Conservation (phyloP, 2,329 filamentous ascomycete genomes). For the Aureobasidium vineae region DNA sequence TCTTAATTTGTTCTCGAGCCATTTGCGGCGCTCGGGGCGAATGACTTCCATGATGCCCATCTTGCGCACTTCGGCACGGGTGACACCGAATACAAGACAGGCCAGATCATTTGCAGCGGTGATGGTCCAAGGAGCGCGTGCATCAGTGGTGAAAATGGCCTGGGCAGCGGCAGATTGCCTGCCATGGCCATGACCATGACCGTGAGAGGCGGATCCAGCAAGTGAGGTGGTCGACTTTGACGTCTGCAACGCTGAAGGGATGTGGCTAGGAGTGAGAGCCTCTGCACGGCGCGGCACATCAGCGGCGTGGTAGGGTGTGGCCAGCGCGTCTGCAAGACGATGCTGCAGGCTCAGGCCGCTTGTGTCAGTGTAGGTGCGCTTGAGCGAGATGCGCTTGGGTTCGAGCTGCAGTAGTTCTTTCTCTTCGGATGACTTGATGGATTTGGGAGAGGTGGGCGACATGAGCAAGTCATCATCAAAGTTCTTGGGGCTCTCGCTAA, state of each 20-base stretch:
- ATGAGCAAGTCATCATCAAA: conserved; percentile 13
- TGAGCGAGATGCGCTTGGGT: conserved; percentile 51
- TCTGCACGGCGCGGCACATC: conserved; percentile 41
- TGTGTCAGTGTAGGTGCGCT: conserved; percentile 85
- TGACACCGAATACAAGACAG: conserved; percentile 97
- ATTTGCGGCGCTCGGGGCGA: conserved; percentile 79
- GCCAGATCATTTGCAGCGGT: conserved; percentile 94
- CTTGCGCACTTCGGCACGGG: conserved; percentile 89
- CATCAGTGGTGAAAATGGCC: conserved; percentile 96
- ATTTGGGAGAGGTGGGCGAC: conserved; percentile 11
- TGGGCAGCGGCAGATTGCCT: conserved; percentile 89
- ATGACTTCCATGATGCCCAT: conserved; percentile 95
- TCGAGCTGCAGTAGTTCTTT: conserved; percentile 11
- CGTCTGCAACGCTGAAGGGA: conserved; percentile 36
- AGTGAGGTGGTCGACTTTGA: conserved; percentile 38
- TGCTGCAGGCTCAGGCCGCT: conserved; percentile 71
- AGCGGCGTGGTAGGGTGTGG: conserved; percentile 70
- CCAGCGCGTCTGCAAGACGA: conserved; percentile 79
- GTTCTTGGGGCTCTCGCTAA: conserved; percentile 44
- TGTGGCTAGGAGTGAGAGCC: conserved; percentile 28
- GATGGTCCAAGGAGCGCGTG: conserved; percentile 89
- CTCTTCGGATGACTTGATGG: not conserved
- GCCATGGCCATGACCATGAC: conserved; percentile 71
- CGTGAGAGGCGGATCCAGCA: conserved; percentile 37
- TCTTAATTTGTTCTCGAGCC: conserved; percentile 82